Evolutionary conservation across 371 early-diverging fungal genomes (phyloP).

Genomic region (Zychaea mexicana): DNA sequence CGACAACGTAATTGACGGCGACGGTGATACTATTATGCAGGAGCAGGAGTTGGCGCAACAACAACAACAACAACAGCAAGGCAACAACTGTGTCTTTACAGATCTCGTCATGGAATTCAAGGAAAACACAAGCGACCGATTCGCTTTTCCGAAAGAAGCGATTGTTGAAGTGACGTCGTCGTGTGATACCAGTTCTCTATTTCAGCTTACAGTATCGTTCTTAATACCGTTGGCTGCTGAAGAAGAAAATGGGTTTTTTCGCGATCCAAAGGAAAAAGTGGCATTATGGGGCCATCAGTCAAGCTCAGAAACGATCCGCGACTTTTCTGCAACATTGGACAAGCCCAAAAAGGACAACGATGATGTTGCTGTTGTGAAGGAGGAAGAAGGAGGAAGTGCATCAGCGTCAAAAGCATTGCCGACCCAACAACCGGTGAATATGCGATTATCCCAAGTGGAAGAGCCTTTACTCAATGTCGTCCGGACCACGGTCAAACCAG

Average conservation of each 20-base stretch:
- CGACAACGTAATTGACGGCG: too few species aligned
- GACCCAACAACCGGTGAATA: conserved; percentile 31
- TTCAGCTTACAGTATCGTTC: conserved; percentile 3
- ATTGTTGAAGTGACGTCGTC: conserved; percentile 25
- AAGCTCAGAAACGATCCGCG: not conserved
- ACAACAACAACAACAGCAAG: not conserved
- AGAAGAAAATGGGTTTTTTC: conserved; percentile 25
- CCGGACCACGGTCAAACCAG: conserved; percentile 7
- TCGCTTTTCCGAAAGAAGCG: conserved; percentile 41
- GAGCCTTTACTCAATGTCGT: conserved; percentile 20
- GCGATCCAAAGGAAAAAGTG: conserved; percentile 29
- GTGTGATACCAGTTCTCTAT: not conserved
- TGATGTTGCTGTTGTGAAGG: not conserved
- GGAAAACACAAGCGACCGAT: conserved; percentile 44
- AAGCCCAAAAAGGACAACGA: not conserved
- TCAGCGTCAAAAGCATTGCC: not conserved
- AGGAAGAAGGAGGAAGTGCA: not conserved
- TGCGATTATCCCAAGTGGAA: conserved; percentile 16
- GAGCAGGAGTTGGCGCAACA: not conserved
- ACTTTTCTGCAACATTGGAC: not conserved
- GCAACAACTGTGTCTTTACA: conserved; percentile 18
- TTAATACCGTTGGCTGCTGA: conserved; percentile 11
- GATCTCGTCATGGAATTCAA: conserved; percentile 52
- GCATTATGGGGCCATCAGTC: conserved; percentile 22
- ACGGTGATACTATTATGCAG: not conserved